Base-by-base conservation (phyloP, 768 basidiomycete species). In the Coprinopsis cinerea region DNA sequence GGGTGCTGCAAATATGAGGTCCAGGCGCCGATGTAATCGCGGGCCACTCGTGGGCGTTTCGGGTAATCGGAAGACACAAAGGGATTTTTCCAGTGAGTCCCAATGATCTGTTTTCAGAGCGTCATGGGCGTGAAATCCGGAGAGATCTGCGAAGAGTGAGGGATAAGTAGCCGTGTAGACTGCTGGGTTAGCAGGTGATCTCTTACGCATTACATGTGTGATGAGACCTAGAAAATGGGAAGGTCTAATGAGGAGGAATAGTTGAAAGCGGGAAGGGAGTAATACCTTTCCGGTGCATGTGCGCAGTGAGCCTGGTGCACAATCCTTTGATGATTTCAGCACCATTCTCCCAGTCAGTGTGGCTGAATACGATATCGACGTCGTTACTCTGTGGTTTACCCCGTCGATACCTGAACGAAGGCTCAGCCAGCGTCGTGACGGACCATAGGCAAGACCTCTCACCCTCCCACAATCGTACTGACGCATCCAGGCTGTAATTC, bases 361-460 rank as follows among this genome's bases (percentile, higher is more conserved):
- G 88, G 28, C 83, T 87, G 60, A 95, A 85, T 1, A 96, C 79
- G 49, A 97, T 86, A 59, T 97, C 93, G 25, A 92, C 82, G 60
- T 96, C 93, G 58, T 86, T 89, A 59, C 85, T 89, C 52, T 81
- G 67, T 2, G 67, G 59, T 62, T 95, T 95, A 1, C 93, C 93
- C 48, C 93, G 71, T 24, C 94, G 81, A 66, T 93, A 90, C 4
- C 92, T 92, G 39, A 14, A 30, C 14, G 48, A 5, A 18, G 10
- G 15, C 15, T 48, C 7, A 39, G 37, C 23, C 20, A 24, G 27
- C 34, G 11, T 30, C 9, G 47, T 24, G 37, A 22, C 20, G 14
- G 22, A 32, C 4, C 17, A 10, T 20, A 34, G 35, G 9, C n/a
- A 45, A 20, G 14, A 55, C 11, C 36, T 13, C 28, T 54, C 44